These are phyloP conservation scores for Mycena sanguinolenta DNA, from an alignment of 768 basidiomycete species.

Conservation along the genomic window DNA sequence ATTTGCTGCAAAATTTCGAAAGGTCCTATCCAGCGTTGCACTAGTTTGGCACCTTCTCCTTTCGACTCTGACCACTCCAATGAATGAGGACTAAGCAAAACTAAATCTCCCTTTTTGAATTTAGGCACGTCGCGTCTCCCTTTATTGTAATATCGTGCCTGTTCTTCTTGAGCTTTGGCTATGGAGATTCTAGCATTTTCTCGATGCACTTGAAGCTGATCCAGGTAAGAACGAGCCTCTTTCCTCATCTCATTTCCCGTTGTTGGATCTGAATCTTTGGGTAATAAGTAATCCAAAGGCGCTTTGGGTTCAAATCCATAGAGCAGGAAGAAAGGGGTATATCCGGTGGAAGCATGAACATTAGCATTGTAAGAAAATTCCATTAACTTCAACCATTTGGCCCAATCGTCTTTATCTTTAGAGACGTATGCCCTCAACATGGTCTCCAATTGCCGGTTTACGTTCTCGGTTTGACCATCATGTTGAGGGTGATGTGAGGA, in stretches of 20 bases:
- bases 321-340: not conserved
- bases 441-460: not conserved
- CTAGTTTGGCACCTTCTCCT: not conserved
- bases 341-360: not conserved
- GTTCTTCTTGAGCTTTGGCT: not conserved
- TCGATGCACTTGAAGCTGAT: not conserved
- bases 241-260: not conserved
- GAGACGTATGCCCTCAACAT: not conserved
- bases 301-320: not conserved
- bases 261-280: rapidly evolving
- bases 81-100: not conserved
- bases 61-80: not conserved
- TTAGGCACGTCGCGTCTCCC: not conserved
- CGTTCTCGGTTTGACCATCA: not conserved
- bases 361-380: not conserved
- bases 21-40: not conserved
- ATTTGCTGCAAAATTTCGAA: not conserved
- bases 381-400: not conserved
- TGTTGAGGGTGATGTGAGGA: not conserved
- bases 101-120: not conserved
- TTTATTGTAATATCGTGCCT: not conserved
- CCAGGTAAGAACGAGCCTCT: not conserved
- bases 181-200: not conserved
- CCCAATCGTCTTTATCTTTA: not conserved
- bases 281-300: not conserved